Evolutionary conservation across 1,284 basidiomycete genomes (phyloP).

Genomic region (Dichomitus squalens): DNA sequence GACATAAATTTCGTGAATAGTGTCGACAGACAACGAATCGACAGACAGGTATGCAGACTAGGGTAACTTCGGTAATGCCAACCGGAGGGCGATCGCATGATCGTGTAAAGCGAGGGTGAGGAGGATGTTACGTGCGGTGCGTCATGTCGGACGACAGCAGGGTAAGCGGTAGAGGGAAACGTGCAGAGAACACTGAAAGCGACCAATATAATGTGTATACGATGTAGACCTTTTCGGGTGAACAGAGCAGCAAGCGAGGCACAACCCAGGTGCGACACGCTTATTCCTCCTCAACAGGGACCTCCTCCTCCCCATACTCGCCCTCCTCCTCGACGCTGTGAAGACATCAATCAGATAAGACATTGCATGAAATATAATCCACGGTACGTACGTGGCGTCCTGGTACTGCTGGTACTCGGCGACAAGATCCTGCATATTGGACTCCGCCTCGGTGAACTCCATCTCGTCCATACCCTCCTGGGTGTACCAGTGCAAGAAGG

Average conservation of each 20-base stretch:
- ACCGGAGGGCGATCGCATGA: conserved; percentile 13
- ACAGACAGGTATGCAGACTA: conserved; percentile 35
- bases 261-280: conserved; percentile 9
- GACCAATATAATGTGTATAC: conserved; percentile 40
- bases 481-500: conserved; percentile 99
- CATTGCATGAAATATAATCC: background rate
- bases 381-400: conserved; percentile 78
- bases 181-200: conserved; percentile 33
- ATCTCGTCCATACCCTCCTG: conserved; percentile 99
- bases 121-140: conserved; percentile 12
- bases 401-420: conserved; percentile 98
- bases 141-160: conserved; percentile 16
- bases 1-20: conserved; percentile 30
- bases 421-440: conserved; percentile 94
- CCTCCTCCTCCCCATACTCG: conserved; percentile 83
- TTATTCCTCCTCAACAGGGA: conserved; percentile 58
- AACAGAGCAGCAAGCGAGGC: conserved; percentile 17
- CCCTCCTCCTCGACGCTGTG: conserved; percentile 76
- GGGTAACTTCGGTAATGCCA: conserved; percentile 37
- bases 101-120: background rate
- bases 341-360: background rate
- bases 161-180: conserved; percentile 20
- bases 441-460: conserved; percentile 97
- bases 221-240: conserved; percentile 34
- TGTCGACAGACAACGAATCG: conserved; percentile 25